Evolutionary conservation across 768 basidiomycete species (phyloP), one percentile per base, ranked within the genome.

Genomic region (Pleurotus eryngii): DNA sequence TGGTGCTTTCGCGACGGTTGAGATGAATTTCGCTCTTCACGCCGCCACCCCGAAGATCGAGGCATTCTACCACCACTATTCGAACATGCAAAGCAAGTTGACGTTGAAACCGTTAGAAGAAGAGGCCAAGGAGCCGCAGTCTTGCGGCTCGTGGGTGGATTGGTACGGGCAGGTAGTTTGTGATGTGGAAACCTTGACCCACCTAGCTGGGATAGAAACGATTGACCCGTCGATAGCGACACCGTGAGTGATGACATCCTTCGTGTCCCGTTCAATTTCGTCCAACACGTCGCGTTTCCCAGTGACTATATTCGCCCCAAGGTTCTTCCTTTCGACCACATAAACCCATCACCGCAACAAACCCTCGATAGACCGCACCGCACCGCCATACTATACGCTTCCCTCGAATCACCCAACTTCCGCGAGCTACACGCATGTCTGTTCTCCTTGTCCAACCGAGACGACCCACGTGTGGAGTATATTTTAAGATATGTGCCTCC

Each of bases 91-190:
- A 14, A 30, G 39, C 54, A 65, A 71, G 60, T 71, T 61, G 30
- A 51, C 63, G 8, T 66, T 72, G 37, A 11, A 35, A 35, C 30
- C 7, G 30, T 4, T 8, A 11, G 30, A 8, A 3, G 30, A 9
- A 35, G 63, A 59, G n/a, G 60, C 30, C 46, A 47, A 15, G 26
- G 58, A 64, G 37, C 70, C 67, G 9, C 67, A 65, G 6, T 65
- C 70, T 4, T 89, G 86, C 63, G 84, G 79, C 2, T 86, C 87
- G 11, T 94, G 87, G 91, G 87, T 90, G 9, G 90, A 90, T 56
- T 92, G 89, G 91, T 88, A 92, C 65, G 90, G 92, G 1, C 68
- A 81, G 49, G 76, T 83, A 24, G 79, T 88, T 1, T 94, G 92
- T 65, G 84, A 89, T 60, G 76, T 81, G 14, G 80, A 87, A 60